Conservation (phyloP, 257 asterid species). For the Solanum pinnatisectum region DNA sequence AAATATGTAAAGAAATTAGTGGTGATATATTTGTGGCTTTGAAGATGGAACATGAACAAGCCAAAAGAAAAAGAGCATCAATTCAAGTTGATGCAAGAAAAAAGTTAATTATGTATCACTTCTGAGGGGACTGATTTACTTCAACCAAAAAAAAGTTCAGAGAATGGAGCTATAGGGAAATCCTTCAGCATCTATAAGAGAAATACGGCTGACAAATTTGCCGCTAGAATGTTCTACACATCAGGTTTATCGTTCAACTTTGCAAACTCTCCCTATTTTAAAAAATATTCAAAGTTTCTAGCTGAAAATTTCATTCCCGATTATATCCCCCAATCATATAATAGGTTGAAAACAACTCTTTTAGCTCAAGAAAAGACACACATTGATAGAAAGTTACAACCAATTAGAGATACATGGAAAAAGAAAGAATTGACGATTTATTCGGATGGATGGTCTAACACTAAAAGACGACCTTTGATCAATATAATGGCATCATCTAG, state of each 20-base stretch:
- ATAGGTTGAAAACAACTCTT: too few species aligned
- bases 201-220: not conserved
- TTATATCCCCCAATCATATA: too few species aligned
- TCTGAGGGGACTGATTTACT: not conserved
- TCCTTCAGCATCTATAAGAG: not conserved
- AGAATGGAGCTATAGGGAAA: not conserved
- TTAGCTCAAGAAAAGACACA: too few species aligned
- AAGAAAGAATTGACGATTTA: too few species aligned
- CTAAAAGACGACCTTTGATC: too few species aligned
- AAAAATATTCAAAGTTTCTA: not conserved
- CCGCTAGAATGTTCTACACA: not conserved
- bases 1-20: not conserved
- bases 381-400: too few species aligned
- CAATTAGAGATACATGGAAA: too few species aligned
- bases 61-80: not conserved
- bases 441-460: too few species aligned
- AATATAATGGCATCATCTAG: not conserved
- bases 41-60: not conserved
- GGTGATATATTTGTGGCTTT: not conserved
- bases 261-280: not conserved
- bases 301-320: too few species aligned
- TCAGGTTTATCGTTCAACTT: not conserved
- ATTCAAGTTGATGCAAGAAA: not conserved
- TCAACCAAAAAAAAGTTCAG: not conserved
- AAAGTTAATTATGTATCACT: not conserved